Evolutionary conservation across 106 monocot species (phyloP), one percentile per base, ranked within the genome.

Genomic region (Dactylorhiza incarnata): DNA sequence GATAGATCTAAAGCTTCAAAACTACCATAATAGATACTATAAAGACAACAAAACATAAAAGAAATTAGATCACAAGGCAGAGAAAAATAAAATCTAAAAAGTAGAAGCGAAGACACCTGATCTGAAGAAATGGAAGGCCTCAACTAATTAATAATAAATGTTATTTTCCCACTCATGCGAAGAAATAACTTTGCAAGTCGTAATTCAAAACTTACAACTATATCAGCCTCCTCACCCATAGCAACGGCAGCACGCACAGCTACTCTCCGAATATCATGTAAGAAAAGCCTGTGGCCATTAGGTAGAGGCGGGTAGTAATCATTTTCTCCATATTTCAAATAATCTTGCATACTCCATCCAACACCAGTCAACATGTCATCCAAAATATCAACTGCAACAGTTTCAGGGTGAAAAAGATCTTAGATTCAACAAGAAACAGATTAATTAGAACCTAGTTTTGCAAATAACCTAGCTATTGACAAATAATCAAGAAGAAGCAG

Each of bases 201-300:
- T 15, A 22, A 67, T n/a, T 59, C 68, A 75, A 49, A 80, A 89
- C 93, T 91, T 86, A 97, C 96, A 52, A 97, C 91, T 74, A 91
- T 83, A 86, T 97, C 96, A 53, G 89, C 96, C 80, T 97, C 91
- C 81, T 97, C 93, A 0, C 96, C 96, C 96, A 97, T 97, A 50
- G 96, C 96, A 69, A 97, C 93, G 78, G 96, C 96, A 82, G 90
- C 86, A 14, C 96, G 87, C 10, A 97, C 89, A 77, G 93, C 93
- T 24, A 93, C 91, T 77, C 90, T 93, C 81, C 96, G 90, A 65
- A 91, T 91, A 74, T 97, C 96, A 83, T 97, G 96, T 76, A 97
- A 74, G 79, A 97, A 97, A 49, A 97, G 84, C 83, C 96, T 89
- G 75, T 91, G 91, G 29, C 96, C 93, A 85, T 93, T 97, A 72